phyloP scores from a whole-genome alignment of 768 basidiomycete genomes.

The Tulasnella sp. region DNA sequence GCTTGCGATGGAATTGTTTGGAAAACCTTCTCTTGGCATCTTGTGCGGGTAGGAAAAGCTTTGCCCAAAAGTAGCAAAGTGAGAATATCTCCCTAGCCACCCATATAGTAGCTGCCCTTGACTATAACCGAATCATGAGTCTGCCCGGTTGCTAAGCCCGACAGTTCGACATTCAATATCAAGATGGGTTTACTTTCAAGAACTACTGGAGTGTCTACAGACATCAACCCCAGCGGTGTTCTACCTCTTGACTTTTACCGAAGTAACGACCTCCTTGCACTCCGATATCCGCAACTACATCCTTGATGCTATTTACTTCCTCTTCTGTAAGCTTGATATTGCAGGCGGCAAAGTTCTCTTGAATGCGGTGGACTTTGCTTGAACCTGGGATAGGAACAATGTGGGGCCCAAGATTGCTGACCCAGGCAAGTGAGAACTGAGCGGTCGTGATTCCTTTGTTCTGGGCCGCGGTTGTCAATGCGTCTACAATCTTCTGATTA shows the following conservation, averaged over 20 bases:
- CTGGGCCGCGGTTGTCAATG: slow-evolving; percentile 42
- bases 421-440: slow-evolving; percentile 50
- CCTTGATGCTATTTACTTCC: slow-evolving; percentile 51
- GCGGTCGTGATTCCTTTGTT: slow-evolving; percentile 46
- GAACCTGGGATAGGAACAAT: slow-evolving; percentile 44
- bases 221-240: slow-evolving; percentile 28
- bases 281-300: slow-evolving; percentile 46
- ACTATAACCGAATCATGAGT: no score
- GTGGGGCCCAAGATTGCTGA: slow-evolving; percentile 40
- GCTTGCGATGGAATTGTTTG: no score
- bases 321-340: slow-evolving; percentile 49
- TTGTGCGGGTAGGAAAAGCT: no score
- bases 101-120: no score
- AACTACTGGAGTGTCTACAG: no score
- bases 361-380: slow-evolving; percentile 48
- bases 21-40: no score
- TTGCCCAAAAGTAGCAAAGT: no score
- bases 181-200: no score
- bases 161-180: no score
- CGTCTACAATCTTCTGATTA: slow-evolving; percentile 47
- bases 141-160: no score
- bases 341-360: slow-evolving; percentile 52
- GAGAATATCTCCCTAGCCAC: no score
- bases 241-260: background rate
- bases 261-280: slow-evolving; percentile 51